Evolutionary conservation across 345 rosid species (phyloP).

Genomic region (Capsella bursapastoris): DNA sequence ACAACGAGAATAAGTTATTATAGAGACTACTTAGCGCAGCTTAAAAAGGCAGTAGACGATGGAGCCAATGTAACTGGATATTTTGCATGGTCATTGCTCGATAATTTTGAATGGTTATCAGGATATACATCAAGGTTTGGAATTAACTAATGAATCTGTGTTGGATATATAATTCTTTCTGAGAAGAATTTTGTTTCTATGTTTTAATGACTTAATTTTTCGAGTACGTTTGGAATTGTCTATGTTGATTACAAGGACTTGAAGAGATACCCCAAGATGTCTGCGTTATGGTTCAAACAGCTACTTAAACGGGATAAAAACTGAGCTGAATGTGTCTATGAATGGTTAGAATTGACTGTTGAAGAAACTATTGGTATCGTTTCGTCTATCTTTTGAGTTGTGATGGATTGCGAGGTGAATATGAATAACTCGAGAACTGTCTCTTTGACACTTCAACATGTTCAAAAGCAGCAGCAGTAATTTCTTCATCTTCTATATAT

Average conservation of each 20-base stretch:
- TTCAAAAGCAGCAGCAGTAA: background rate
- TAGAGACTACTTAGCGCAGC: slow-evolving; percentile 66
- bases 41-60: slow-evolving; percentile 77
- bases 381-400: background rate
- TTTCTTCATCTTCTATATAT: background rate
- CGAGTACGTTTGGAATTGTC: slow-evolving; percentile 71
- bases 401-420: background rate
- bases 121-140: slow-evolving; percentile 83
- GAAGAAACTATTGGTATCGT: background rate
- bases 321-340: slow-evolving; percentile 16
- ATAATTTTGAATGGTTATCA: slow-evolving; percentile 91
- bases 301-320: slow-evolving; percentile 50
- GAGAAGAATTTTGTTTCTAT: background rate
- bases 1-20: slow-evolving; percentile 79
- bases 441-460: background rate
- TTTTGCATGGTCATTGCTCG: slow-evolving; percentile 97
- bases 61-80: slow-evolving; percentile 89
- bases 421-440: background rate
- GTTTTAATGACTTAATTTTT: background rate
- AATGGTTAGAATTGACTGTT: slow-evolving; percentile 6
- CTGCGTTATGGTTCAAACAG: slow-evolving; percentile 85
- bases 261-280: slow-evolving; percentile 87
- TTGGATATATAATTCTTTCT: background rate
- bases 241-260: slow-evolving; percentile 72
- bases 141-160: background rate